Evolutionary conservation across 805 yeast species (phyloP), one percentile per base, ranked within the genome.

Genomic region (Yarrowia yakushimensis): DNA sequence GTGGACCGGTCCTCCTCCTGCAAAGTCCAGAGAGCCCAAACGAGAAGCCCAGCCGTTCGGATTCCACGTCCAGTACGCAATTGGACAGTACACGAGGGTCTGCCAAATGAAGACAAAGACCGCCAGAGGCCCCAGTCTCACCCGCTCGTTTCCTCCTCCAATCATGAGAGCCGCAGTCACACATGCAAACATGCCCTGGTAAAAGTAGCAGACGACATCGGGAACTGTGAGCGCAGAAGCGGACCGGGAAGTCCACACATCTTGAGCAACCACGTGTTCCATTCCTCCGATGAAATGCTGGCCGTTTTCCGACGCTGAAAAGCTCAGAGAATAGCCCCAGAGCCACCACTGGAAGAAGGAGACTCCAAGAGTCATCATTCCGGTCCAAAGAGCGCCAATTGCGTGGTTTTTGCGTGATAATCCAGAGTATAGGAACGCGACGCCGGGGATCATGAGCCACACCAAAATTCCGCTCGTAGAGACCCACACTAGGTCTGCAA

Each of bases 41-140:
- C 77, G 75, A 63, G 80, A 82, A 67, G 93, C 80, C 98, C 98
- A 94, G 57, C 99, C 99, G 64, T 82, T 82, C 23, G 86, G 82
- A 74, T 93, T 93, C 99, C 99, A 94, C 27, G 96, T 88, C 98
- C 98, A 93, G 78, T 87, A 88, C n/a, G 98, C 98, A 74, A 88
- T 82, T 62, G 97, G 97, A 76, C 96, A 87, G 82, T 94, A 94
- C 41, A 94, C 99, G 46, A 94, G 83, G 12, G 98, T 91, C 79
- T 88, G 84, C 97, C 97, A 94, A 67, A 89, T 76, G 75, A 94
- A 94, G 66, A 93, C 79, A 79, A 91, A 93, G 30, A 94, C 83
- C 91, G 94, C 88, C 92, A 92, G 88, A 65, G 99, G 98, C 37
- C 93, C 93, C 67, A 94, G 82, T 71, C 98, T 82, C n/a, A 97